Evolutionary conservation across 2,329 filamentous ascomycete species (phyloP), one percentile per base, ranked within the genome.

Genomic region (Seiridium unicorne): DNA sequence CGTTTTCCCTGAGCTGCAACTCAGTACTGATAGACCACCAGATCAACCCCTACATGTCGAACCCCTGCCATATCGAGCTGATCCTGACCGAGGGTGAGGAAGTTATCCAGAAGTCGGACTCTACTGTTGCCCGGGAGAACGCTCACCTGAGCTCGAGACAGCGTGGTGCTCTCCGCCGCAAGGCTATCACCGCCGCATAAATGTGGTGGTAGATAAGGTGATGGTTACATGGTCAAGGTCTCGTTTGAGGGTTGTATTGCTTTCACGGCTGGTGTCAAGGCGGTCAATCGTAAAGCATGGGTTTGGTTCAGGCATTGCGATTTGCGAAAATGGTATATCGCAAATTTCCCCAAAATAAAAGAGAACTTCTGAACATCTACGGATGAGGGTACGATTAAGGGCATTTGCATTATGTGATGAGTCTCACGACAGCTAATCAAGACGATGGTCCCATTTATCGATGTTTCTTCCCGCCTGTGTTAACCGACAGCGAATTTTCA

Each of bases 41-140:
- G 93, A 99, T 99, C 86, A 99, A 99, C 90, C 95, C 95, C 67
- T 99, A 98, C 89, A 98, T 99, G 96, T 97, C 93, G 72, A 96
- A 96, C 89, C 95, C 95, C 72, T 99, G 94, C 91, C 95, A 99
- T 90, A 97, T 99, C 81, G 96, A 99, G 87, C 86, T 99, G 75
- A 99, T 99, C 88, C 89, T 99, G 73, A 97, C 94, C 77, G 96
- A 99, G 88, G 93, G 86, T 74, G 91, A 96, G 77, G 96, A 99
- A 88, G 88, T 90, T 73, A 92, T 99, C 73, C 87, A 93, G 84
- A 99, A 99, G 90, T 89, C 88, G 65, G 85, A 89, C 71, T 79
- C 86, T 65, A 84, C 88, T 72, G 84, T 82, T 66, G 82, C 83
- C 73, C 87, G 88, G 71, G 85, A 89, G 64, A 49, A 49, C 47